Base-by-base conservation (phyloP, 2,329 filamentous ascomycete species). In the Fusarium marasasianum region DNA sequence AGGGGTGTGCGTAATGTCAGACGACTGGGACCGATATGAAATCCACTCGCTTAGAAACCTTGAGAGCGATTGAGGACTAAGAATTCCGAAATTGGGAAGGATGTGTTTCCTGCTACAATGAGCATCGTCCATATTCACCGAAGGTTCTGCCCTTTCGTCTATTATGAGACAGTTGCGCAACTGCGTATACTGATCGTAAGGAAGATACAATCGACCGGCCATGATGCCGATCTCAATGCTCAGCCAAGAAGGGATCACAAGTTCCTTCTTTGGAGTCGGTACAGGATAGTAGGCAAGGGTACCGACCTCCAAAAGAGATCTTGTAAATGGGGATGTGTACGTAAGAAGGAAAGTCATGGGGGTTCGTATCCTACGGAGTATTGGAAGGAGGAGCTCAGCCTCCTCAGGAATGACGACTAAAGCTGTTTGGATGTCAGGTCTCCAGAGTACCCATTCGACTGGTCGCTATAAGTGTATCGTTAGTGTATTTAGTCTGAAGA, bases 391-490 rank as follows among this genome's bases (percentile, higher is more conserved):
- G 3, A 65, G 56, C 22, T 65, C 62, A n/a, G 62, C 56, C 6
- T 65, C 62, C 20, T 65, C 62, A 15, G 62, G 62, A 10, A 65
- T 65, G 1, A 65, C 11, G 1, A 65, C 13, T 2, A 65, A 18
- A 0, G 56, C 62, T 24, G 24, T 65, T 26, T n/a, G 33, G 2
- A 26, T 40, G 2, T 6, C 26, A 5, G 62, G 40, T 17, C 57
- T 45, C 62, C 62, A 65, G 0, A 65, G 62, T 13, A 65, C 14
- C 62, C 62, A 65, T 20, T 65, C 62, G 2, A 62, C 24, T 20
- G 50, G 59, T n/a, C 59, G 50, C 59, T 62, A 7, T 13, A n/a
- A 2, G 3, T 11, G 10, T 2, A 18, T 40, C 3, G 4, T 20
- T 17, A 40, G 17, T 18, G 11, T 24, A 4, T 13, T 14, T 13